These are phyloP conservation scores for Boletus subcaerulescens DNA, from an alignment of 768 basidiomycete species.

Conservation along the genomic window DNA sequence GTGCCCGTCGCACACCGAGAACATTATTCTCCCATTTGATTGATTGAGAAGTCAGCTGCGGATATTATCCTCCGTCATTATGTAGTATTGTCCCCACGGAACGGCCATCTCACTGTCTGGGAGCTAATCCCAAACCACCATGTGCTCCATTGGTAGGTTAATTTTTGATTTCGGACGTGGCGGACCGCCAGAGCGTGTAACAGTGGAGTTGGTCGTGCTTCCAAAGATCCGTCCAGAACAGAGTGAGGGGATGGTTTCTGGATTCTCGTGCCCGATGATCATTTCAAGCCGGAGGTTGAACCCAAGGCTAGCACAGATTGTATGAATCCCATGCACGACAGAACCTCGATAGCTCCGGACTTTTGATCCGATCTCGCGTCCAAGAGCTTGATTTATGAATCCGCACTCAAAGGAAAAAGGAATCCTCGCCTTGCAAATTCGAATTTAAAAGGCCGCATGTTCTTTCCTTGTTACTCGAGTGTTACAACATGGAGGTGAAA, in stretches of 20 bases:
- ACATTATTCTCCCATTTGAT: neutral
- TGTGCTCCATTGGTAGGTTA: neutral
- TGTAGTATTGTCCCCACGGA: neutral
- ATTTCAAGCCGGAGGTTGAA: conserved; percentile 6
- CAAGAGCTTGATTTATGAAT: neutral
- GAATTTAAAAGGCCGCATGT: neutral
- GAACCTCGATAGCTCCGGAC: conserved; percentile 4
- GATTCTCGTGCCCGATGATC: neutral
- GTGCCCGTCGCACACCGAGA: neutral
- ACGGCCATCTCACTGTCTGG: neutral
- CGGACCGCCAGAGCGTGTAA: neutral
- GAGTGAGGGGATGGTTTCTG: neutral
- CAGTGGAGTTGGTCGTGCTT: neutral
- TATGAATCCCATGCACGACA: conserved; percentile 8
- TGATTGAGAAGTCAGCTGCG: neutral
- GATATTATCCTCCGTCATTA: neutral
- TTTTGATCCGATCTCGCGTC: neutral
- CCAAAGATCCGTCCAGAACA: neutral
- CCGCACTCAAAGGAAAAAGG: neutral
- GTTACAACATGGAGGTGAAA: neutral
- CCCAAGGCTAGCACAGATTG: neutral
- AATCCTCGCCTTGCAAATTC: neutral
- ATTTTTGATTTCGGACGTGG: neutral
- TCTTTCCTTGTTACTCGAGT: neutral
- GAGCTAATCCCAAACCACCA: neutral